phyloP scores from a whole-genome alignment of 139 green algal genomes.

The Tetradesmus obliquus region DNA sequence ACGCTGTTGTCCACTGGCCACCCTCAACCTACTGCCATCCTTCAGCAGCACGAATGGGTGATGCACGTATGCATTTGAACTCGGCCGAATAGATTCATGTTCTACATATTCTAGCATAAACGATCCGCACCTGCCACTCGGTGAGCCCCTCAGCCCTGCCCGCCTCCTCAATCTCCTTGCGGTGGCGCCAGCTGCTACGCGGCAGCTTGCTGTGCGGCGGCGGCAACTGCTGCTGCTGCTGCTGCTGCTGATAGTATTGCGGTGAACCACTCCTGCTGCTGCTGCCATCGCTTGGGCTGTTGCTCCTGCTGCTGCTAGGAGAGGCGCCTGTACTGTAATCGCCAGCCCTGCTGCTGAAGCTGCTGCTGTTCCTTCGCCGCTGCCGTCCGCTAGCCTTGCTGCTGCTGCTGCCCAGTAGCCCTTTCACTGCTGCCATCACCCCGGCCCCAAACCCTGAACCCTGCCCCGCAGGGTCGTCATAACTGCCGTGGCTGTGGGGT shows the following conservation, averaged over 20 bases:
- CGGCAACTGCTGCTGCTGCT: slow-evolving; percentile 11
- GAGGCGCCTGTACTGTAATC: background rate
- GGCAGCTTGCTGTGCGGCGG: slow-evolving; percentile 13
- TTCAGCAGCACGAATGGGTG: background rate
- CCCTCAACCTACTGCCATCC: too few relatives aligned
- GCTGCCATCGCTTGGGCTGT: background rate
- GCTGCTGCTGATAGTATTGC: background rate
- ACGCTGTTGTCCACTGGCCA: too few relatives aligned
- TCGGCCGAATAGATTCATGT: too few relatives aligned
- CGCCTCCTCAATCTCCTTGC: slow-evolving; percentile 55
- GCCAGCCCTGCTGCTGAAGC: background rate
- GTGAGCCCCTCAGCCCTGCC: slow-evolving; percentile 36
- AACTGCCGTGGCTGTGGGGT: slow-evolving; percentile 23
- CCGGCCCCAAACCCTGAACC: background rate
- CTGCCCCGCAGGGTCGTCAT: background rate
- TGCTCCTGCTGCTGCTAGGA: slow-evolving; percentile 7
- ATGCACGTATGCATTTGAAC: background rate
- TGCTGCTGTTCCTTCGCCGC: background rate
- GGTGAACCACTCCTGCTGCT: background rate
- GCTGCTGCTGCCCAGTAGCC: background rate
- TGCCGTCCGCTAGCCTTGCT: background rate
- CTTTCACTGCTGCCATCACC: background rate
- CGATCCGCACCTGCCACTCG: slow-evolving; percentile 32
- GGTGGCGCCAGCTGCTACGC: slow-evolving; percentile 57
- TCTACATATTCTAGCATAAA: background rate